These are phyloP conservation scores for Rhytidhysteron rufulum DNA, from an alignment of 2,329 filamentous ascomycete species.

Conservation along the genomic window DNA sequence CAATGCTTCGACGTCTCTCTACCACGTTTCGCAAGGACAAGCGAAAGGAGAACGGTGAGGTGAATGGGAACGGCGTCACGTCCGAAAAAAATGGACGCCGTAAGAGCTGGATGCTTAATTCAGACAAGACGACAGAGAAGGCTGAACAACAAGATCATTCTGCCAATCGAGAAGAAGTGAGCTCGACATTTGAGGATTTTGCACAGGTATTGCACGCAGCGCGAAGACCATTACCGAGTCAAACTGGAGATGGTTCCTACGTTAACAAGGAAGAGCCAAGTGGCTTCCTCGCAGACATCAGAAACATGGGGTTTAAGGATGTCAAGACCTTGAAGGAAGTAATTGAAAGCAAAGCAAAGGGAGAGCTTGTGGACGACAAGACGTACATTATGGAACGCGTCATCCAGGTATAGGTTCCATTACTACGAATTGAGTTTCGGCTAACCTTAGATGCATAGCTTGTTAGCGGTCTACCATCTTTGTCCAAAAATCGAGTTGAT, in stretches of 20 bases:
- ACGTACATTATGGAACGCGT: slow-evolving; percentile 70
- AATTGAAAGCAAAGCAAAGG: slow-evolving; percentile 60
- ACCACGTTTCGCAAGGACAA: slow-evolving; percentile 13
- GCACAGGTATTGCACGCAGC: slow-evolving; percentile 13
- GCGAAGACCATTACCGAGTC: slow-evolving; percentile 11
- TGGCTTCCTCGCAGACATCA: slow-evolving; percentile 51
- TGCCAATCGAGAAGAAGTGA: slow-evolving; percentile 6
- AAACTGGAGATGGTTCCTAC: slow-evolving; percentile 7
- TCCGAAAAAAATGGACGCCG: slow-evolving; percentile 37
- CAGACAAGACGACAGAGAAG: slow-evolving; percentile 23
- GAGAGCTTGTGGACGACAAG: slow-evolving; percentile 67
- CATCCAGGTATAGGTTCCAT: slow-evolving; percentile 1
- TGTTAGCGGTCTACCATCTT: slow-evolving; percentile 5
- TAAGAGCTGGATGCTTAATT: slow-evolving; percentile 47
- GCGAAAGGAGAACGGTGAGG: slow-evolving; percentile 10
- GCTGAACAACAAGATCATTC: slow-evolving; percentile 18
- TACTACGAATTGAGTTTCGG: too few species aligned
- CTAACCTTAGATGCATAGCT: slow-evolving; percentile 2
- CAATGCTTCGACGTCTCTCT: slow-evolving; percentile 12
- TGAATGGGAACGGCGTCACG: slow-evolving; percentile 3
- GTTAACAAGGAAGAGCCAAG: slow-evolving; percentile 45
- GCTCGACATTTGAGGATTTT: slow-evolving; percentile 8
- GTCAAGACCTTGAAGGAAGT: slow-evolving; percentile 49
- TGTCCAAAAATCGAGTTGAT: slow-evolving; percentile 10
- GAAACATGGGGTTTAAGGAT: slow-evolving; percentile 49